Percentiles rank a stretch among this genome's conserved stretches.
Conservation (phyloP, 805 yeast genomes). For the Kazachstania martiniae region DNA sequence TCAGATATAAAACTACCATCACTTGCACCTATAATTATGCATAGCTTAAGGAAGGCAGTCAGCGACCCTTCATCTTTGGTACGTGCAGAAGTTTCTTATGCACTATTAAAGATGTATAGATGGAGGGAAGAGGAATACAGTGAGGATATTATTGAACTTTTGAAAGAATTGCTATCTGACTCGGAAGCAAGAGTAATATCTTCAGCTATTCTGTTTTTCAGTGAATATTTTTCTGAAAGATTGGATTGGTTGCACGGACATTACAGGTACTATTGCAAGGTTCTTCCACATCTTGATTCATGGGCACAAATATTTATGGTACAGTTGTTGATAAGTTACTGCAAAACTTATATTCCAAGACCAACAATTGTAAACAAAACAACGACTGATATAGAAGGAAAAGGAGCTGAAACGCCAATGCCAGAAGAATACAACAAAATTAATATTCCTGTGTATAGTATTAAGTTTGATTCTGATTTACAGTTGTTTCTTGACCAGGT, state of each 20-base stretch:
- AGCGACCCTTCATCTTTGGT: slow-evolving; percentile 70
- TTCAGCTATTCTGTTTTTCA: slow-evolving; percentile 49
- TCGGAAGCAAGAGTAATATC: slow-evolving; percentile 56
- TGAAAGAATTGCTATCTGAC: slow-evolving; percentile 54
- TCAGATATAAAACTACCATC: slow-evolving; percentile 78
- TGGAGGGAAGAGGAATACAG: slow-evolving; percentile 33
- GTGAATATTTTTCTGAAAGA: slow-evolving; percentile 42
- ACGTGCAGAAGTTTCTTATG: slow-evolving; percentile 67
- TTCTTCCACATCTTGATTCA: slow-evolving; percentile 47
- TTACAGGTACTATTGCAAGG: slow-evolving; percentile 45
- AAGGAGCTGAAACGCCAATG: slow-evolving; percentile 17
- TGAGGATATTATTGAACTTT: slow-evolving; percentile 38
- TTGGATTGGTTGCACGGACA: slow-evolving; percentile 64
- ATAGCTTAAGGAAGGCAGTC: slow-evolving; percentile 59
- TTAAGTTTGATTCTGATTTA: slow-evolving; percentile 45
- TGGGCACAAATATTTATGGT: slow-evolving; percentile 56
- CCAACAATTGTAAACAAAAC: slow-evolving; percentile 31
- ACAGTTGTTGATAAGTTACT: slow-evolving; percentile 57
- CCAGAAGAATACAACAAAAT: slow-evolving; percentile 35
- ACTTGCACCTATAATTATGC: slow-evolving; percentile 63
- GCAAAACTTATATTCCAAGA: slow-evolving; percentile 45
- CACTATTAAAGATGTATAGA: slow-evolving; percentile 48
- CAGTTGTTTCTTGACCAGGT: slow-evolving; percentile 41
- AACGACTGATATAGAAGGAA: slow-evolving; percentile 7
- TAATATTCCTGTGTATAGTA: slow-evolving; percentile 32